Evolutionary conservation across 2,329 filamentous ascomycete species (phyloP), one percentile per base, ranked within the genome.

Genomic region (Xylariaceae sp.): DNA sequence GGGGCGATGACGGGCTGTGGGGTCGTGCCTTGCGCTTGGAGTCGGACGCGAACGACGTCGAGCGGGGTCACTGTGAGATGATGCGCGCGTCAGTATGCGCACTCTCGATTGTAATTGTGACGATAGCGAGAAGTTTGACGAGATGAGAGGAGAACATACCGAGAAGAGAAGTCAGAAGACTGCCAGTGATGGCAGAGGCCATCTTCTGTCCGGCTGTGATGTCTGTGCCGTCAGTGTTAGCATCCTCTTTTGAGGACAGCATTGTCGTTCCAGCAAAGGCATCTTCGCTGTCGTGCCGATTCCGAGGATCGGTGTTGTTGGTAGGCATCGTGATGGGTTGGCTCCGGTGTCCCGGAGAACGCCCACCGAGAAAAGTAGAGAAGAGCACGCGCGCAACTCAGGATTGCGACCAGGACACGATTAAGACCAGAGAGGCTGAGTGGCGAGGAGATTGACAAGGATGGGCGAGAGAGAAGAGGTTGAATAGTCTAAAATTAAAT

Each of bases 11-110:
- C 73, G 67, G 82, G 77, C 59, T 74, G 71, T 63, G 80, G 69
- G 62, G 80, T 74, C 56, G 76, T 70, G 49, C 74, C 71, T 71
- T 97, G 93, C 1, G 94, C 93, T 75, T 99, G 94, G 56, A 96
- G 81, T 63, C 94, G 91, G 51, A 99, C 91, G 63, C 94, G 90
- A 62, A 99, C 94, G 63, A 99, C 94, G 72, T 99, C 94, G 55
- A 99, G 87, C 51, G 94, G 94, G 4, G 94, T 99, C 37, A 96
- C 93, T 95, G 47, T 53, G n/a, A 11, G 17, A 18, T 13, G 13
- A 9, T 7, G 7, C 18, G 11, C 34, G 15, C 11, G 60, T 69
- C 50, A 69, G 66, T 55, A 60, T 54, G 39, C 50, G 52, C 8
- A 3, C 37, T 42, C 37, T 42, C 37, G 13, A 3, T 4, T 42